Base-by-base conservation (phyloP, 768 basidiomycete genomes). In the Pleurotus ostreatus region DNA sequence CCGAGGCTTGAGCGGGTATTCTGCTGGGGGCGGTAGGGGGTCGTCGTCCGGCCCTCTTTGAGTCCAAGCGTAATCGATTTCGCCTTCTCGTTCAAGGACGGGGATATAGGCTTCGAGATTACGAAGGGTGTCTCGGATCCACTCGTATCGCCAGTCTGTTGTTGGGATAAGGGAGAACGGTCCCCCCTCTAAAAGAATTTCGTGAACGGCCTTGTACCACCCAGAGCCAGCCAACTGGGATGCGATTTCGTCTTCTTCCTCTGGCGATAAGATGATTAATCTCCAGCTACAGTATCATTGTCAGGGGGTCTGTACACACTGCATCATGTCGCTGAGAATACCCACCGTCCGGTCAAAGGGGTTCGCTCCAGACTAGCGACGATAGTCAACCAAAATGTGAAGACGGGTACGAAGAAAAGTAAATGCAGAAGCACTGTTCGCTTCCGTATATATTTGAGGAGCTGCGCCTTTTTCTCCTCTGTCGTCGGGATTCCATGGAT, bases 221-320 rank as follows among this genome's bases (percentile, higher is more conserved):
- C 92, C 92, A 18, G 82, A 72, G 13, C 92, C 94, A 16, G 84
- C 83, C 8, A 98, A 81, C 64, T 91, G 87, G 3, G 75, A 70
- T n/a, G 92, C 85, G 41, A 98, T 91, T 26, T 85, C 84, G 52
- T 94, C 92, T 66, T 98, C 94, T 71, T 97, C 94, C 61, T 93
- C 89, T 1, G 94, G 94, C 3, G 92, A 94, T 13, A 97, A 79
- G 7, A 95, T 76, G 58, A 97, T 95, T 62, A 94, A 70, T 53
- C 94, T 25, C 25, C 5, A n/a, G 54, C 23, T 5, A 55, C 48
- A 20, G 46, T 23, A 34, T 47, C 46, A 40, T n/a, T 23, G 13
- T 23, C 39, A 57, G 47, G 56, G 38, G n/a, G 45, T 51, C 55
- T 41, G 38, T 16, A 38, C 2, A 16, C 55, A 46, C 38, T 25